Percentiles rank a stretch among this genome's conserved stretches.
These are phyloP conservation scores for Periglandula ipomoeae DNA, from an alignment of 2,329 filamentous ascomycete genomes.

Conservation along the genomic window DNA sequence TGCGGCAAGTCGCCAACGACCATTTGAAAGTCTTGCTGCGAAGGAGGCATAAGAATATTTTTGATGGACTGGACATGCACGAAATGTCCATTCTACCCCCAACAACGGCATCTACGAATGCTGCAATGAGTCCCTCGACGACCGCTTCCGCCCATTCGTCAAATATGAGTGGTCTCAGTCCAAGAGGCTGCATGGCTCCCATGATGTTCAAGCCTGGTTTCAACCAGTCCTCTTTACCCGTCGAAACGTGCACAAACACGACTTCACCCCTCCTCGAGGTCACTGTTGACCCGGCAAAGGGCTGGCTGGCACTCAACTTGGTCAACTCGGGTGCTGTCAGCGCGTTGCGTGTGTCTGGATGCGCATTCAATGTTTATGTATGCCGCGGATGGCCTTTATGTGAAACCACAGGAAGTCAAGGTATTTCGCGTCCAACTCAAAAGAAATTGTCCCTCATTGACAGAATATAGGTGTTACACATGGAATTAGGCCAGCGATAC, in stretches of 20 bases:
- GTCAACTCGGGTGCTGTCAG: constrained; percentile 6
- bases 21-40: neutral
- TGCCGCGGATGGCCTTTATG: constrained; percentile 4
- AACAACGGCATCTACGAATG: neutral
- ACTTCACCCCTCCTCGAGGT: neutral
- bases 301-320: constrained; percentile 7
- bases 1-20: constrained; percentile 1
- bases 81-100: neutral
- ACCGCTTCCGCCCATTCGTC: neutral
- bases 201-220: constrained; percentile 7
- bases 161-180: neutral
- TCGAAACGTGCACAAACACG: constrained; percentile 5
- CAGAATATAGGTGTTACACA: constrained; percentile 5
- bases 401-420: constrained; percentile 1
- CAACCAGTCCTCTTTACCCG: constrained; percentile 2
- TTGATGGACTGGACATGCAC: constrained; percentile 1
- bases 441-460: too few relatives aligned
- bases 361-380: constrained; percentile 6
- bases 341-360: constrained; percentile 6
- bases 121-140: neutral
- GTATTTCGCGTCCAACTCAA: too few relatives aligned
- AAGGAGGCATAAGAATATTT: neutral
- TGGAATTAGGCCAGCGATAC: constrained; percentile 5
- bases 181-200: constrained; percentile 2
- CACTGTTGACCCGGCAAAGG: neutral